Conservation (phyloP, 176 grass and related monocot species). For the Urochloa ruziziensis region DNA sequence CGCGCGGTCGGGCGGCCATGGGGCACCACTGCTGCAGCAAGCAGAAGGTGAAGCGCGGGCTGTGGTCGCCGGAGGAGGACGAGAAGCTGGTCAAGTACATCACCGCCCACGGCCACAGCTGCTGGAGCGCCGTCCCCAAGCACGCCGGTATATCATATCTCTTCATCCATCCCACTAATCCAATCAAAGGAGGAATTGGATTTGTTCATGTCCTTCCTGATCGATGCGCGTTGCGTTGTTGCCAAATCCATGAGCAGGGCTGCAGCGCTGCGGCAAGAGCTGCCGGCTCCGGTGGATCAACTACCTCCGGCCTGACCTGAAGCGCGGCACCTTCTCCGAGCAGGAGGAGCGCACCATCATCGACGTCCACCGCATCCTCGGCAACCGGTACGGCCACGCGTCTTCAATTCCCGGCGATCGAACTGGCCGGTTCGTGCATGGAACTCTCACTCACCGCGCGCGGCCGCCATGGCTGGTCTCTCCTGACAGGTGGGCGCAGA, state of each 20-base stretch:
- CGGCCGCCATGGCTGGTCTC: background rate
- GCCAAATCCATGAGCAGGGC: constrained; percentile 42
- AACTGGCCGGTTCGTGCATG: background rate
- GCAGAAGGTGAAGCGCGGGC: constrained; percentile 98
- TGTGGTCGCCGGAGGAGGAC: constrained; percentile 99
- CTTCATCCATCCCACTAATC: background rate
- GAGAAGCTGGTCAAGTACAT: constrained; percentile 85
- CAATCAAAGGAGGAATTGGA: background rate
- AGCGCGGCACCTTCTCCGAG: constrained; percentile 79
- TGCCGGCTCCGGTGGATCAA: constrained; percentile 99
- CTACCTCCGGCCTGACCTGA: constrained; percentile 95
- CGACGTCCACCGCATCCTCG: constrained; percentile 96
- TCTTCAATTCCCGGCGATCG: background rate
- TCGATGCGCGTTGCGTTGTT: background rate
- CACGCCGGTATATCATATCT: constrained; percentile 54
- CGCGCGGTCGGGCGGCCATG: constrained; percentile 39
- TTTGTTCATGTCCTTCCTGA: background rate
- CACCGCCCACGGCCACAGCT: constrained; percentile 82
- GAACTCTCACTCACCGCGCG: background rate
- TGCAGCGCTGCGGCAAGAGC: constrained; percentile 99
- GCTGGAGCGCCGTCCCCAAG: constrained; percentile 98
- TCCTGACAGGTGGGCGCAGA: constrained; percentile 81
- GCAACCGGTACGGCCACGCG: constrained; percentile 60
- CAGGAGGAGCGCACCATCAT: constrained; percentile 93
- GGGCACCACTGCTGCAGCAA: constrained; percentile 99